phyloP scores from a whole-genome alignment of 768 basidiomycete species.

The Boletus barrowsii region DNA sequence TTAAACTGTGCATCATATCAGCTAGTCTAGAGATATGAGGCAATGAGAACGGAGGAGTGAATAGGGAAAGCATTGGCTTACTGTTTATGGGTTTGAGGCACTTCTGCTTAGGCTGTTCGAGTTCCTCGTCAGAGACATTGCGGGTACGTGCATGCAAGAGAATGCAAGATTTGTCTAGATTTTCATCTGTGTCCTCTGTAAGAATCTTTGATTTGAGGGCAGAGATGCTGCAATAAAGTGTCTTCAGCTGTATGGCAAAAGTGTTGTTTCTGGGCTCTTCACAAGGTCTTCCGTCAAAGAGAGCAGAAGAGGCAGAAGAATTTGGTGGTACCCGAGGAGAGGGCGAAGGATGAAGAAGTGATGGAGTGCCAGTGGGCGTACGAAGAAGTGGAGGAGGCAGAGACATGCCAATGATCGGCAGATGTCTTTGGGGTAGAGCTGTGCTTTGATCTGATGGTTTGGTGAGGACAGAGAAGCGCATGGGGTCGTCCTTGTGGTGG shows the following conservation, averaged over 20 bases:
- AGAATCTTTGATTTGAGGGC: constrained; percentile 74
- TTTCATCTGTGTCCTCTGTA: constrained; percentile 56
- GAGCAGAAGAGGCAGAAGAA: constrained; percentile 67
- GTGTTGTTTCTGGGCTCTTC: constrained; percentile 62
- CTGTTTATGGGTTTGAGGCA: constrained; percentile 84
- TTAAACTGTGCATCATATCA: constrained; percentile 85
- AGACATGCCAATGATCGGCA: constrained; percentile 68
- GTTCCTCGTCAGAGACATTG: constrained; percentile 46
- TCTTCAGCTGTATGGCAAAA: constrained; percentile 73
- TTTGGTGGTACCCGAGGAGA: constrained; percentile 72
- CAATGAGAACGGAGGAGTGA: constrained; percentile 1
- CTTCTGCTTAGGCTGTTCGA: constrained; percentile 63
- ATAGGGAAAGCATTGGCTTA: constrained; percentile 35
- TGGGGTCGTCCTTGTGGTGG: constrained; percentile 86
- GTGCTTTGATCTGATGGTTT: constrained; percentile 46
- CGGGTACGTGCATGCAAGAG: constrained; percentile 34
- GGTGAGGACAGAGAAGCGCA: constrained; percentile 70
- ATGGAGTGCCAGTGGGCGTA: constrained; percentile 71
- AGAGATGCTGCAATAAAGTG: constrained; percentile 79
- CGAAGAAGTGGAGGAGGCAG: constrained; percentile 71
- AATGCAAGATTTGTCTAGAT: constrained; percentile 38
- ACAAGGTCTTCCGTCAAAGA: constrained; percentile 56
- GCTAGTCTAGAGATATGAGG: constrained; percentile 60
- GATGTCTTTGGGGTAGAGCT: constrained; percentile 58
- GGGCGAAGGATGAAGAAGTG: constrained; percentile 66